Percentiles rank a stretch among this genome's conserved stretches.
Evolutionary conservation across 768 basidiomycete species (phyloP).

Genomic region (Hygrophorus pudorinus): DNA sequence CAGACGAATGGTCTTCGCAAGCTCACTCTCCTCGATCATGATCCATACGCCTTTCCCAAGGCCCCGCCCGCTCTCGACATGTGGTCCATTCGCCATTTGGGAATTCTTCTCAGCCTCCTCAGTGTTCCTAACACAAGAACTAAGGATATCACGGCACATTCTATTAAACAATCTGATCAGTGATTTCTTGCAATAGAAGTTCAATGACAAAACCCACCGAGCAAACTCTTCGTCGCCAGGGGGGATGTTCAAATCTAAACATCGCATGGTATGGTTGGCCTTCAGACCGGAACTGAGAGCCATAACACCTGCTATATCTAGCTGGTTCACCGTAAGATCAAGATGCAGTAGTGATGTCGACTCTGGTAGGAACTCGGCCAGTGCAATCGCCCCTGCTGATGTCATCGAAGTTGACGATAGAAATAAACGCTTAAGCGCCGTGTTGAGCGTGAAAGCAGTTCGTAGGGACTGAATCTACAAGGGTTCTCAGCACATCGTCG

Average conservation of each 20-base stretch:
- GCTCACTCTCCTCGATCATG: conserved; percentile 78
- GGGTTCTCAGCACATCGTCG: not conserved
- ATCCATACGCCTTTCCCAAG: conserved; percentile 67
- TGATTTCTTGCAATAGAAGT: not conserved
- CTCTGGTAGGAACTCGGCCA: conserved; percentile 95
- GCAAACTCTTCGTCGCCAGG: conserved; percentile 77
- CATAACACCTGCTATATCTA: conserved; percentile 89
- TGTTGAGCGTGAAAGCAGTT: conserved; percentile 88
- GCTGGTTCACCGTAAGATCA: conserved; percentile 73
- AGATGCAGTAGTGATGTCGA: conserved; percentile 80
- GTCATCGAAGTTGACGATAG: conserved; percentile 74
- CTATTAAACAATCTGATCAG: conserved; percentile 23
- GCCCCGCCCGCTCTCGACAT: conserved; percentile 37
- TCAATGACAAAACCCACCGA: conserved; percentile 26
- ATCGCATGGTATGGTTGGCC: conserved; percentile 78
- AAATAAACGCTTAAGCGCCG: conserved; percentile 85
- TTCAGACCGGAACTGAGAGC: conserved; percentile 83
- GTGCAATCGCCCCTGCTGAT: conserved; percentile 81
- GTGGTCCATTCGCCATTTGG: conserved; percentile 17
- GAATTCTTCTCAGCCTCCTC: conserved; percentile 61
- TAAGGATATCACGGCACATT: conserved; percentile 83
- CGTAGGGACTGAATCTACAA: conserved; percentile 74
- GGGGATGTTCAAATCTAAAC: conserved; percentile 88
- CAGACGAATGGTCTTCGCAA: conserved; percentile 59
- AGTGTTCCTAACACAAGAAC: conserved; percentile 87